A percentile compares a stretch with the other conserved stretches of the same genome.
These are phyloP conservation scores for Cydonia oblonga DNA, from an alignment of 331 rosid genomes.

Conservation along the genomic window DNA sequence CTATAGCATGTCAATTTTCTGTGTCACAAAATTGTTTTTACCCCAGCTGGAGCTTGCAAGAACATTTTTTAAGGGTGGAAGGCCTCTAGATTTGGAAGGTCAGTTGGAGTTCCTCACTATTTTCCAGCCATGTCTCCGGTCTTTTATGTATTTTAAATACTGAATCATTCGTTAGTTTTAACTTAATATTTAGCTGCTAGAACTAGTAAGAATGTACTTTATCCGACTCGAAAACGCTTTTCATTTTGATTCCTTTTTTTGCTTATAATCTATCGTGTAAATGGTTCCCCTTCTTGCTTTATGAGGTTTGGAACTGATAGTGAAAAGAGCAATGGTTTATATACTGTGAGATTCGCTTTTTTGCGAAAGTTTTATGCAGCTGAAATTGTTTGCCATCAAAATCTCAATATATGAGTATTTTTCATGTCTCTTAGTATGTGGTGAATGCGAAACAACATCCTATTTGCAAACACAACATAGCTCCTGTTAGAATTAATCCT, in stretches of 20 bases:
- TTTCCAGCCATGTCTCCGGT: neutral
- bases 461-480: neutral
- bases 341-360: neutral
- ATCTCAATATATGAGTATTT: neutral
- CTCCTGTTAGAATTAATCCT: neutral
- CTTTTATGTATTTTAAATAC: neutral
- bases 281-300: neutral
- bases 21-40: slow-evolving; percentile 1
- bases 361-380: neutral
- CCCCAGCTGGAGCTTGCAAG: slow-evolving; percentile 66
- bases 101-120: slow-evolving; percentile 14
- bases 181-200: neutral
- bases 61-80: slow-evolving; percentile 71
- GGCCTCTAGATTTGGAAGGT: slow-evolving; percentile 83
- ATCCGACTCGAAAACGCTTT: neutral
- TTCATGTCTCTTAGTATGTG: neutral
- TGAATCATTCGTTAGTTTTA: neutral
- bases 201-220: neutral
- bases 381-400: neutral
- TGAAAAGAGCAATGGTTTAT: neutral
- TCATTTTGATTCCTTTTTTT: neutral
- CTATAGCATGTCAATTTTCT: neutral
- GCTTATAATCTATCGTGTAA: neutral
- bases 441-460: neutral
- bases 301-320: neutral